A percentile compares a stretch with the other conserved stretches of the same genome.
Evolutionary conservation across 805 yeast species (phyloP).

Genomic region (Yamadazyma akitaensis): DNA sequence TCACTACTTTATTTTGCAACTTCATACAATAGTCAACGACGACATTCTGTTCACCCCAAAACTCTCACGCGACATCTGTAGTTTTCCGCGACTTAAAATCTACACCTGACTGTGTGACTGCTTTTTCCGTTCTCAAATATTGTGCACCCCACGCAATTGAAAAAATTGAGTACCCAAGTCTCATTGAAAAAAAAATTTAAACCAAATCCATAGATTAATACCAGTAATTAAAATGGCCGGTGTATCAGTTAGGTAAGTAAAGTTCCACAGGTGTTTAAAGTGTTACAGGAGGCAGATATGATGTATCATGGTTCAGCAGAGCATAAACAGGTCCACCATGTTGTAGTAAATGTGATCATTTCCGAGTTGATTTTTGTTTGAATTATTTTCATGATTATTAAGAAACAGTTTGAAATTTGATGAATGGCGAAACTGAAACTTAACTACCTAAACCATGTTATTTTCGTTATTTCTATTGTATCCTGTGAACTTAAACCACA

Average conservation of each 20-base stretch:
- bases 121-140: conserved; percentile 8
- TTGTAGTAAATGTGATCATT: too few species aligned
- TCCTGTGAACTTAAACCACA: background rate
- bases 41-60: too few species aligned
- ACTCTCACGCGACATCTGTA: background rate
- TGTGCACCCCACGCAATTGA: conserved; percentile 5
- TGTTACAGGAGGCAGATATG: background rate
- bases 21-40: too few species aligned
- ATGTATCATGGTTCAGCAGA: too few species aligned
- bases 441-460: too few species aligned
- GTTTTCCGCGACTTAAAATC: background rate
- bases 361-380: too few species aligned
- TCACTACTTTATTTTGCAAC: too few species aligned
- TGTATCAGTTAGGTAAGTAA: conserved; percentile 94
- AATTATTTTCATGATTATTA: too few species aligned
- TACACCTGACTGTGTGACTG: conserved; percentile 31
- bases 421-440: too few species aligned
- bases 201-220: conserved; percentile 8
- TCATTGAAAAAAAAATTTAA: conserved; percentile 15
- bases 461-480: background rate
- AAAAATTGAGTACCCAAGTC: conserved; percentile 8
- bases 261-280: background rate
- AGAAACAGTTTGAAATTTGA: too few species aligned
- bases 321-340: too few species aligned
- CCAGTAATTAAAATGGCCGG: conserved; percentile 76